phyloP scores from a whole-genome alignment of 169 alveolate genomes.

The Cryptosporidium baileyi region DNA sequence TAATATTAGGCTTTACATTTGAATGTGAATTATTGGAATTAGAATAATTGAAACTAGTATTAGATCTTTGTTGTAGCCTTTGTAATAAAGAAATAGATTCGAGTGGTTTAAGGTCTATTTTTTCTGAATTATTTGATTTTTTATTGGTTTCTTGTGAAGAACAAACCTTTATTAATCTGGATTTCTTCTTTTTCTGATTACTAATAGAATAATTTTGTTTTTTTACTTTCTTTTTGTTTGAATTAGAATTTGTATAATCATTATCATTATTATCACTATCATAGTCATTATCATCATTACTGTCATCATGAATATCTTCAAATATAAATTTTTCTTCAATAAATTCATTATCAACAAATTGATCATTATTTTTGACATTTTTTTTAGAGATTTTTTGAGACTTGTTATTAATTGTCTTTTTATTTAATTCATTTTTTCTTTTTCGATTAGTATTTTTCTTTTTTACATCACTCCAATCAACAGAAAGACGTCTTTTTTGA shows the following conservation, averaged over 20 bases:
- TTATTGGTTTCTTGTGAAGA: neutral
- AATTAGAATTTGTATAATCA: neutral
- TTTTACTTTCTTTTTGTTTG: neutral
- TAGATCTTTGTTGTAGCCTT: slow-evolving; percentile 38
- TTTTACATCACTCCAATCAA: slow-evolving; percentile 43
- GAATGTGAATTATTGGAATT: neutral
- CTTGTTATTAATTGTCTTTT: neutral
- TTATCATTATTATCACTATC: neutral
- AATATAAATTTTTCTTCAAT: neutral
- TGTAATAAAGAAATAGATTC: slow-evolving; percentile 47
- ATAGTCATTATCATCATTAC: neutral
- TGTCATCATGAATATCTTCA: neutral
- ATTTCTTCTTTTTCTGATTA: neutral
- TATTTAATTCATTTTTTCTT: neutral
- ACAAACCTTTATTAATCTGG: neutral
- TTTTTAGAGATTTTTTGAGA: neutral
- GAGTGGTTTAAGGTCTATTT: neutral
- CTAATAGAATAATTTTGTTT: neutral
- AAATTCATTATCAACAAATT: neutral
- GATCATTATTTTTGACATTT: neutral
- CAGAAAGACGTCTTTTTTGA: slow-evolving; percentile 55
- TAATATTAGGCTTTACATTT: neutral
- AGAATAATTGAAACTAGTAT: neutral
- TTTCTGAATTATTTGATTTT: neutral
- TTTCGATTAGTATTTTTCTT: neutral